A percentile compares a stretch with the other conserved stretches of the same genome.
These are phyloP conservation scores for Lichenothelia convexa DNA, from an alignment of 495 filamentous ascomycete species.

Conservation along the genomic window DNA sequence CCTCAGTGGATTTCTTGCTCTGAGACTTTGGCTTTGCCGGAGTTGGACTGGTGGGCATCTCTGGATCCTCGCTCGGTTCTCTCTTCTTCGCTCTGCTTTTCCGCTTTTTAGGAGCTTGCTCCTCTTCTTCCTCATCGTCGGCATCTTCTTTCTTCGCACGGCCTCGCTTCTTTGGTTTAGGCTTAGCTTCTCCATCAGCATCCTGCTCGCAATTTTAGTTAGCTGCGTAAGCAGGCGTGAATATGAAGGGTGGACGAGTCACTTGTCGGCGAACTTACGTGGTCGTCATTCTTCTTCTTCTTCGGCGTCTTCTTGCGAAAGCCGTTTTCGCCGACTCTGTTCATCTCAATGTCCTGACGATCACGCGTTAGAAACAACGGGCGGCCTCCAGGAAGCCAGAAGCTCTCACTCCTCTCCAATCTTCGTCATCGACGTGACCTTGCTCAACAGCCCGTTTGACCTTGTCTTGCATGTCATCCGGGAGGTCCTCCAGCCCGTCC, in stretches of 20 bases:
- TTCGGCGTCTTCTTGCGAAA: constrained; percentile 29
- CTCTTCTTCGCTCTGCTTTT: constrained; percentile 7
- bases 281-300: constrained; percentile 25
- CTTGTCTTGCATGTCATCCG: constrained; percentile 42
- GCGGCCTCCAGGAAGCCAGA: constrained; percentile 1
- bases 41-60: constrained; percentile 5
- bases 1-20: neutral
- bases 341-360: constrained; percentile 44
- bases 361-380: constrained; percentile 5
- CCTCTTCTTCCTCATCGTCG: constrained; percentile 17
- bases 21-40: constrained; percentile 2
- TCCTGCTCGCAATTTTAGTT: constrained; percentile 13
- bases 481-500: constrained; percentile 57
- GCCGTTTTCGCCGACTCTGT: constrained; percentile 45
- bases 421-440: constrained; percentile 57
- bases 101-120: constrained; percentile 14
- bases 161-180: constrained; percentile 25
- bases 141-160: constrained; percentile 20
- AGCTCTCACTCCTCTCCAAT: constrained; percentile 68
- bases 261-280: constrained; percentile 5
- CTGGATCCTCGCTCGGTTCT: constrained; percentile 2
- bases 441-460: constrained; percentile 40
- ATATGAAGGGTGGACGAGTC: constrained; percentile 4
- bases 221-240: neutral
- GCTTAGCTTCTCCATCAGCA: constrained; percentile 12